Evolutionary conservation across 148 eudicot genomes (phyloP), one percentile per base, ranked within the genome.

Genomic region (Camellia lanceoleosa): DNA sequence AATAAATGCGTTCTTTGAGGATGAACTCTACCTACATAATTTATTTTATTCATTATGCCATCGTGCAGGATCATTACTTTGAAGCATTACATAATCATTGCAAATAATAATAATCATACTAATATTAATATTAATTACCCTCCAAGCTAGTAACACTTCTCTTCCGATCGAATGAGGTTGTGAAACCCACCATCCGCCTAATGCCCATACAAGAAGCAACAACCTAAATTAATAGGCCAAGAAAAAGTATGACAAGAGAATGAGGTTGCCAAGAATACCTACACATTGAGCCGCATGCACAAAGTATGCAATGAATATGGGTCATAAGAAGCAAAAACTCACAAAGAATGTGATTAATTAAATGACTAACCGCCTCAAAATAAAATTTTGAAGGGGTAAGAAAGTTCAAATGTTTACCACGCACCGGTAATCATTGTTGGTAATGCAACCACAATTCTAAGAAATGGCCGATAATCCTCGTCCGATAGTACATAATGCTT

Each of bases 401-500:
- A 54, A 38, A 30, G 72, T 7, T 52, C 59, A 38, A 68, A 83
- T 13, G 66, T 71, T 84, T 92, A 96, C 99, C 97, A 65, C 99
- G 97, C 93, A 80, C 87, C 89, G 78, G 98, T 86, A 82, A 96
- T 98, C 99, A 96, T 96, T 64, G 96, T 90, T 38, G 99, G 99
- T 83, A 96, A 83, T 68, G 97, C 92, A 73, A 96, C 98, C 38
- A 93, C 90, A 78, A 96, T 90, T 87, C 92, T 96, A 43, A 96
- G 92, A 77, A 91, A 93, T 54, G 98, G 92, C 52, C 89, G 99
- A 80, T 86, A 89, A 49, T 18, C 83, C 85, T 92, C 82, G 89
- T 97, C 77, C 93, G 99, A 87, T 95, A 95, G 79, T 89, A 84
- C 99, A 95, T 93, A 71, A 96, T 93, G 91, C 97, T 96, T 89